Percentiles rank a stretch among this genome's conserved stretches.
These are phyloP conservation scores for Trichosporon sp. DNA, from an alignment of 1,284 basidiomycete genomes.

Conservation along the genomic window DNA sequence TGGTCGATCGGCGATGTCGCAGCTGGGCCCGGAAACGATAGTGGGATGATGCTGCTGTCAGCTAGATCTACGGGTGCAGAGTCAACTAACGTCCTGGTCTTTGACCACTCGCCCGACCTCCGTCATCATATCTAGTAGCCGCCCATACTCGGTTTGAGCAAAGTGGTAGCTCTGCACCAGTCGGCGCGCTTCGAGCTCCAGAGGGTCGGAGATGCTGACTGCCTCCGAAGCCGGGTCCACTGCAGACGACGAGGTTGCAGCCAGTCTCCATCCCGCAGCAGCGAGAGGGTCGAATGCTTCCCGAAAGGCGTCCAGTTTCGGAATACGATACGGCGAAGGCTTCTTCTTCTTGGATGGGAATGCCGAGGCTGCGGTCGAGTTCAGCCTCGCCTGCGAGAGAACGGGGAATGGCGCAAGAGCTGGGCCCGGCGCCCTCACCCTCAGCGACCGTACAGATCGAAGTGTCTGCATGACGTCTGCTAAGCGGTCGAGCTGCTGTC, in stretches of 20 bases:
- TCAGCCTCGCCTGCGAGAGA: not conserved
- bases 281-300: conserved; percentile 33
- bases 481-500: not conserved
- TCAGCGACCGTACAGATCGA: not conserved
- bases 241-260: conserved; percentile 4
- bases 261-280: conserved; percentile 34
- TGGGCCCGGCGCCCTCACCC: not conserved
- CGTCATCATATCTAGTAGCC: not conserved
- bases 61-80: not conserved
- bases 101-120: not conserved
- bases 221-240: not conserved
- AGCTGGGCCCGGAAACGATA: conserved; percentile 29
- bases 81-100: not conserved
- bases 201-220: not conserved
- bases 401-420: not conserved
- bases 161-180: not conserved
- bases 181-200: not conserved
- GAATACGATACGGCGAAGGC: conserved; percentile 38
- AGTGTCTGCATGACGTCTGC: not conserved
- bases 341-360: not conserved
- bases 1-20: not conserved
- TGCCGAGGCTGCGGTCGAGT: not conserved
- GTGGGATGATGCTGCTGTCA: conserved; percentile 38
- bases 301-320: conserved; percentile 25
- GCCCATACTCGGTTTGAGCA: not conserved